Conservation (phyloP, 1,139 yeast species). For the Nakaseomyces delphensis region DNA sequence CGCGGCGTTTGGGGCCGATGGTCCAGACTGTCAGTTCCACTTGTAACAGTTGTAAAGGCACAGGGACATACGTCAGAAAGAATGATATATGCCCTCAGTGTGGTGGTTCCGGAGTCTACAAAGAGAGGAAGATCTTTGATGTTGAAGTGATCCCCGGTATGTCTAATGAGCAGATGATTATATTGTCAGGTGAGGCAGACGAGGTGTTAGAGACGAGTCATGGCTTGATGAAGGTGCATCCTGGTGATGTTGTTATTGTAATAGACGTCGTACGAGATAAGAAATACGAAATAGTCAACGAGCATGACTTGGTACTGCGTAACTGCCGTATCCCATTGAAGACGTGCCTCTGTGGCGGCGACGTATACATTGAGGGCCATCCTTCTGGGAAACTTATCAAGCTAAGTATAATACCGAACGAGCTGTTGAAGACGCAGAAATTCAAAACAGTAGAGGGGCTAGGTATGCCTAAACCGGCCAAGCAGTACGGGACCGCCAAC, state of each 20-base stretch:
- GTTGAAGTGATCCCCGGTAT: conserved; percentile 48
- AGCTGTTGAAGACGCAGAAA: conserved; percentile 19
- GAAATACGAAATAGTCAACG: conserved; percentile 15
- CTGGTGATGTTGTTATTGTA: conserved; percentile 58
- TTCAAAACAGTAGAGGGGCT: conserved; percentile 22
- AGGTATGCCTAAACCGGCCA: conserved; percentile 26
- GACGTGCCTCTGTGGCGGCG: conserved; percentile 29
- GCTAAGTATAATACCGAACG: conserved; percentile 25
- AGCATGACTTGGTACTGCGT: conserved; percentile 17
- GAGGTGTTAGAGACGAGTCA: conserved; percentile 40
- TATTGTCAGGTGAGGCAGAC: conserved; percentile 53
- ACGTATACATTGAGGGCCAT: conserved; percentile 22
- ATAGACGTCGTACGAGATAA: conserved; percentile 26
- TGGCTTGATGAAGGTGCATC: conserved; percentile 34
- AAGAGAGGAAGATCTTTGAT: conserved; percentile 44
- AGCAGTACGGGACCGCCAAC: neutral
- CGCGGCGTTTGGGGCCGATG: conserved; percentile 24
- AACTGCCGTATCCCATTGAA: conserved; percentile 20
- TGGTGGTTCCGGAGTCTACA: conserved; percentile 34
- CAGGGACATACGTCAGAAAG: conserved; percentile 32
- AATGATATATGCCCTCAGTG: conserved; percentile 37
- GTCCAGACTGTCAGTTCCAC: conserved; percentile 28
- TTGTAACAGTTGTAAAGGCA: conserved; percentile 36
- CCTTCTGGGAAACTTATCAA: conserved; percentile 24
- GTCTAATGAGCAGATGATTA: conserved; percentile 41